Base-by-base conservation (phyloP, 768 basidiomycete genomes). In the Agaricus subrufescens region DNA sequence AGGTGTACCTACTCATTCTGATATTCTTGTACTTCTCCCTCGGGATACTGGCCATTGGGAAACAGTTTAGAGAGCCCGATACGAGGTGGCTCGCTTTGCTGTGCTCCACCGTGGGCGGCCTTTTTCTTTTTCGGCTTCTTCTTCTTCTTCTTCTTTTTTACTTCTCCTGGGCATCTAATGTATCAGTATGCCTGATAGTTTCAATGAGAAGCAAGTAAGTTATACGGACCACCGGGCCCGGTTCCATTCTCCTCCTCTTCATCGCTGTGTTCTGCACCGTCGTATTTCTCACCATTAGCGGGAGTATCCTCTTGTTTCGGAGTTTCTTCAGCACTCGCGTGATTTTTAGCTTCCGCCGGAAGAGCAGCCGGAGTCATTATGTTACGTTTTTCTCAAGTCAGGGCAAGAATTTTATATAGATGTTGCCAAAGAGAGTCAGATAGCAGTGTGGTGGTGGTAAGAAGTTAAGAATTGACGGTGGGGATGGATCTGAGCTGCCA, bases 121-220 rank as follows among this genome's bases (percentile, higher is more conserved):
- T 42, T 42, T 34, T 94, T 94, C 57, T 89, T 74, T 69, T 93
- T 95, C 72, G 45, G 27, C 45, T 46, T 46, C 26, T 48, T 48
- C 92, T 96, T 73, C 94, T 93, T 98, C 77, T 96, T 96, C 72
- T 93, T 94, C 69, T 85, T 89, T 70, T 85, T 85, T 52, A 66
- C 76, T 44, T 85, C 84, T 23, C 78, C 84, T 76, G 54, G 9
- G 5, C 42, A 46, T 34, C 8, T 40, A 30, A 25, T 14, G 38
- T 19, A 34, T 42, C 25, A 34, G 57, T 34, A 47, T 34, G 34
- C 34, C 34, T 34, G 34, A 8, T 11, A 34, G 5, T 8, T 34
- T 11, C 34, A 11, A 19, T 19, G 19, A 19, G 19, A 19, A 19
- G 34, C 2, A 8, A 34, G 34, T 34, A 30, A 48, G 29, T 37